phyloP scores from a whole-genome alignment of 176 grass and related monocot species.

The Aegilops longissima region DNA sequence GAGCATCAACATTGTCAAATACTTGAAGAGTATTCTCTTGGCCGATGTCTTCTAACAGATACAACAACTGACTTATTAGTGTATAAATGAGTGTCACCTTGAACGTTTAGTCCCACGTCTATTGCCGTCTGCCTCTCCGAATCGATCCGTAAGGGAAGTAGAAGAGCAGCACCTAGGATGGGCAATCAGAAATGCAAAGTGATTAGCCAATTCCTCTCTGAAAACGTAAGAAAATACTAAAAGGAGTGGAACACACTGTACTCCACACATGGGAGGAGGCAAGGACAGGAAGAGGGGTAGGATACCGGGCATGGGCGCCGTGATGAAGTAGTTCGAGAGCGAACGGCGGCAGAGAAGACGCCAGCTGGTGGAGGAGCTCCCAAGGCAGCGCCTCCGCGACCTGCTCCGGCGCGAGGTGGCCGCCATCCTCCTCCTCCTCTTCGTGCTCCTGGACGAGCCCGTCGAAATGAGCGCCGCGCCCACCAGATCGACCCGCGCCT shows the following conservation, averaged over 20 bases:
- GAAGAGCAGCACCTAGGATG: constrained; percentile 21
- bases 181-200: not conserved
- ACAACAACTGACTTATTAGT: not conserved
- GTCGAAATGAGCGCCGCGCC: not conserved
- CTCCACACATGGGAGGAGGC: not conserved
- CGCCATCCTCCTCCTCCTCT: not conserved
- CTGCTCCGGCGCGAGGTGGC: not conserved
- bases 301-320: constrained; percentile 37
- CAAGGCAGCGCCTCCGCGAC: constrained; percentile 31
- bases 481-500: not conserved
- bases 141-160: not conserved
- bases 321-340: constrained; percentile 58
- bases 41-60: not conserved
- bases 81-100: constrained; percentile 36
- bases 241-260: not conserved
- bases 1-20: not conserved
- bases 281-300: not conserved
- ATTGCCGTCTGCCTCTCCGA: not conserved
- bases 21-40: not conserved
- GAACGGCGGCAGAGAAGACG: constrained; percentile 28
- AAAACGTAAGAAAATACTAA: not conserved
- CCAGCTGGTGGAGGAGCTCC: constrained; percentile 35
- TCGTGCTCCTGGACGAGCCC: not conserved
- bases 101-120: constrained; percentile 43
- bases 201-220: not conserved